Percentiles rank a stretch among this genome's conserved stretches.
Conservation (phyloP, 2,329 filamentous ascomycete species). For the Calonectria leucothoes region DNA sequence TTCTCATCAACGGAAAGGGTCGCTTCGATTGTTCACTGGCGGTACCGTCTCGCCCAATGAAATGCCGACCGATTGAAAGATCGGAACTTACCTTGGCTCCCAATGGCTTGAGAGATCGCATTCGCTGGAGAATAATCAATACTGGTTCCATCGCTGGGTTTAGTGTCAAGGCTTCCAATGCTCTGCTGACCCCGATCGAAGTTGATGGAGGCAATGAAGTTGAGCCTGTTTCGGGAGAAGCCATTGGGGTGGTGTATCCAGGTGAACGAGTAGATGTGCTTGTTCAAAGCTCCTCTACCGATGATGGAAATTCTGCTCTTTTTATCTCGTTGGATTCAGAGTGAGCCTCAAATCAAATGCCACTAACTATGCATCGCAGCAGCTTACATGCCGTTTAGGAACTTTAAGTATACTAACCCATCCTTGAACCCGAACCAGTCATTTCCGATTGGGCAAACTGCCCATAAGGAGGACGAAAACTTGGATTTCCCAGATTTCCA, state of each 20-base stretch:
- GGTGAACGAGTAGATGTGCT: neutral
- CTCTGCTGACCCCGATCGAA: neutral
- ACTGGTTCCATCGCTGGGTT: slow-evolving; percentile 3
- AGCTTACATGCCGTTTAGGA: neutral
- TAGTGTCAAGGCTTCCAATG: neutral
- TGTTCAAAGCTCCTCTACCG: neutral
- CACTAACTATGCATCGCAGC: neutral
- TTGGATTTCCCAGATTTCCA: neutral
- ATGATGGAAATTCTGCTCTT: neutral
- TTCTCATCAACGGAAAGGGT: slow-evolving; percentile 50
- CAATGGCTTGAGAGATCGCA: neutral
- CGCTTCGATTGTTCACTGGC: slow-evolving; percentile 46
- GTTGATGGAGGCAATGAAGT: neutral
- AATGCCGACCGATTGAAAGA: neutral
- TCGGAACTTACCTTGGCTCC: neutral
- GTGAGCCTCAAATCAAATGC: neutral
- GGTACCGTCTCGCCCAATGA: slow-evolving; percentile 37
- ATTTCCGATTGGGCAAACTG: neutral
- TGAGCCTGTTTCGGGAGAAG: neutral
- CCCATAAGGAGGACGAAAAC: neutral
- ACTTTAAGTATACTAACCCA: neutral
- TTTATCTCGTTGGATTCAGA: neutral
- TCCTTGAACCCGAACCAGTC: neutral
- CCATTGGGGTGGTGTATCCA: neutral
- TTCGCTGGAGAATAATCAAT: neutral